Conservation (phyloP, 352 stramenopile genomes). For the Phytophthora cryptogea region DNA sequence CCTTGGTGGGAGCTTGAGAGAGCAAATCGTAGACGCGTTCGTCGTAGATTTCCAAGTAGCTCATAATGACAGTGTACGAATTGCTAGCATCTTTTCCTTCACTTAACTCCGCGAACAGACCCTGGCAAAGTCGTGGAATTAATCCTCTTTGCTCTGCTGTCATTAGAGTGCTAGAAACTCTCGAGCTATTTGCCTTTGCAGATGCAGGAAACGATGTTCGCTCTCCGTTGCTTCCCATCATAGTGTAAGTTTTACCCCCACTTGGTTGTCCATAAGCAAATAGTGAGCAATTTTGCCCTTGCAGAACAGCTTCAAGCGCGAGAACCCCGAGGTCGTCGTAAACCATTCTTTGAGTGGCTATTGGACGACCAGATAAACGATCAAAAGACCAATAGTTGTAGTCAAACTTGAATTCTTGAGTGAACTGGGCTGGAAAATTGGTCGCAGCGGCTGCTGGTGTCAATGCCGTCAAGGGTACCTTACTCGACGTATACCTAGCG, state of each 20-base stretch:
- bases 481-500: conserved; percentile 3
- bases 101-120: conserved; percentile 59
- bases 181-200: not conserved
- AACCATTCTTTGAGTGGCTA: conserved; percentile 54
- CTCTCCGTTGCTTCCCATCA: conserved; percentile 45
- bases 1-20: conserved; percentile 31
- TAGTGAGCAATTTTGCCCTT: conserved; percentile 77
- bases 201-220: conserved; percentile 11
- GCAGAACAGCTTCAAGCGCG: conserved; percentile 55
- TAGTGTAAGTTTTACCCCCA: conserved; percentile 77
- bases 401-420: conserved; percentile 75
- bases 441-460: not conserved
- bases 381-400: conserved; percentile 79
- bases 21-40: conserved; percentile 79
- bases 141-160: conserved; percentile 37
- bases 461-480: conserved; percentile 10
- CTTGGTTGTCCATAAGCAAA: conserved; percentile 79
- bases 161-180: not conserved
- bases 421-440: conserved; percentile 54
- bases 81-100: conserved; percentile 16
- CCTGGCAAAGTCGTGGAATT: conserved; percentile 66
- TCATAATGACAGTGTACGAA: conserved; percentile 57
- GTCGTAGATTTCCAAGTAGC: conserved; percentile 85
- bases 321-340: conserved; percentile 65
- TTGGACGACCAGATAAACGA: conserved; percentile 26